Evolutionary conservation across 2,329 filamentous ascomycete genomes (phyloP), one percentile per base, ranked within the genome.

Genomic region (Colletotrichum sansevieriae): DNA sequence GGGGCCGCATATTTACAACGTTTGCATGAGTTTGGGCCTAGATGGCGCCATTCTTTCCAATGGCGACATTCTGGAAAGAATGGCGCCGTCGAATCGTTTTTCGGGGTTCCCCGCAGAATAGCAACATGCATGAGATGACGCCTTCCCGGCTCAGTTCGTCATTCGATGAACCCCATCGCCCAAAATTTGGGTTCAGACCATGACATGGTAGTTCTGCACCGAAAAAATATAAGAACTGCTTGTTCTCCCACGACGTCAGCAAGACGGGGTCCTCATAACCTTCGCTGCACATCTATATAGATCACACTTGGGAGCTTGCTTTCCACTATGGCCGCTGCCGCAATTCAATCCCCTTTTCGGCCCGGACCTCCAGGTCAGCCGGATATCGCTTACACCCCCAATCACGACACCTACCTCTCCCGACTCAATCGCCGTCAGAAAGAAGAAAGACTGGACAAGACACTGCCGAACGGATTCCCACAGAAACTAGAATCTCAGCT

Each of bases 361-460:
- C 3, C 62, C 11, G 62, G 65, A 2, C 81, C 80, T 2, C 78
- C 78, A 1, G 82, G 83, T 22, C 87, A 89, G 72, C 88, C 88
- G 0, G 87, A 90, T 71, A 90, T 90, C 64, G 77, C 77, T 1
- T 90, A 90, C 74, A 78, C 82, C 1, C 88, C 88, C 0, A 80
- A 89, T 69, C 79, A 80, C 49, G 79, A 83, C 37, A 88, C 85
- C 71, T 90, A 86, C 71, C 78, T 84, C 33, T 82, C 82, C 2
- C 83, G 88, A 4, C 79, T 79, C n/a, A 76, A 83, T 57, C 78
- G 79, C 3, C 80, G 85, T 2, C 76, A 81, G 3, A 77, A 81
- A 47, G 80, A 76, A 0, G 84, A 83, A 10, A 73, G 74, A 0
- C 73, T 85, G 0, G 74, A 76, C 3, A 80, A 74, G 4, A 75